Evolutionary conservation across 2,329 filamentous ascomycete genomes (phyloP), one percentile per base, ranked within the genome.

Genomic region (Xylaria polymorpha): DNA sequence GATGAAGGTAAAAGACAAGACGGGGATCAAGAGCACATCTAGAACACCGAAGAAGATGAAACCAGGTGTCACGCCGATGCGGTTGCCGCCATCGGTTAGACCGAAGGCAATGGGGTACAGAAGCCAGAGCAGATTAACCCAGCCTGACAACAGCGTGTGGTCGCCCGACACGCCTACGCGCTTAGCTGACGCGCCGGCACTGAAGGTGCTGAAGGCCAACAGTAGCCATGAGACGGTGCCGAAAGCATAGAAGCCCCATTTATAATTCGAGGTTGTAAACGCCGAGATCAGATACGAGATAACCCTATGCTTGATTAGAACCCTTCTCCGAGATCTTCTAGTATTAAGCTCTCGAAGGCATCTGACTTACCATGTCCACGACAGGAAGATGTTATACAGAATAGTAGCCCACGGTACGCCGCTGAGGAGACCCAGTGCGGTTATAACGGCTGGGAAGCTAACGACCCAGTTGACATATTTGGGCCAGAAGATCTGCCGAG

Each of bases 201-300:
- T 71, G 37, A 86, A 71, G 1, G 83, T 85, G 70, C 80, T 82
- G 76, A 79, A 77, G 35, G 82, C 81, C n/a, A 88, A 80, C 59
- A 85, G 77, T 7, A 84, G 44, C 67, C 80, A 85, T 46, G 85
- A 83, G 18, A 83, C 69, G 15, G 83, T 84, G 71, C 85, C 86
- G 66, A 87, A 86, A 70, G 79, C 82, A 74, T 80, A 88, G 81
- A 87, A 88, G 6, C 86, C 87, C 86, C 86, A 88, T 77, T 87
- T 87, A 78, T 88, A 88, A 72, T 79, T 81, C 57, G 82, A 82
- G 7, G 74, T 67, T 3, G 84, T 86, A 77, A 83, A 84, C 61
- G 86, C 84, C 25, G 80, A 80, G 61, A 82, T 79, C 37, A 88
- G 81, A 74, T 87, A 87, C 25, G 80, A 79, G 72, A 87, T 72